Evolutionary conservation across 768 basidiomycete species (phyloP).

Genomic region (Strobilomyces dryophilus): DNA sequence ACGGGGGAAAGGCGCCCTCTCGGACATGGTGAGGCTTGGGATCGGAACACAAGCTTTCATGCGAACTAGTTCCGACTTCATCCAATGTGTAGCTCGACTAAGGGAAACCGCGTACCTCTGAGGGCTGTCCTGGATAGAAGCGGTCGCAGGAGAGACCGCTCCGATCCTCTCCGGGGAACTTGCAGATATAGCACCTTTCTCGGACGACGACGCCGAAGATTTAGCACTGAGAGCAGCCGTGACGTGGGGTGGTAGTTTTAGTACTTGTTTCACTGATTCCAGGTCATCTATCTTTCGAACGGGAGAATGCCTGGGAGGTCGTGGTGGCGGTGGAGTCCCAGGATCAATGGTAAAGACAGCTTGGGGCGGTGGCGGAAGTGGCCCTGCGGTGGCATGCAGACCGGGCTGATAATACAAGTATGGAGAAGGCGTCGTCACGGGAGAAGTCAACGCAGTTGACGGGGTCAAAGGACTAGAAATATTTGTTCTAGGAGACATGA

Average conservation of each 20-base stretch:
- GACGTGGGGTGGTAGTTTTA: slow-evolving; percentile 57
- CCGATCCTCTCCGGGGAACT: slow-evolving; percentile 23
- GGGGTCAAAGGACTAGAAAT: slow-evolving; percentile 23
- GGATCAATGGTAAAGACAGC: slow-evolving; percentile 47
- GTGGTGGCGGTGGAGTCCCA: slow-evolving; percentile 50
- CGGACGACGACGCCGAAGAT: slow-evolving; percentile 17
- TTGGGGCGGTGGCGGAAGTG: slow-evolving; percentile 66
- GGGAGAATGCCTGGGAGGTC: slow-evolving; percentile 61
- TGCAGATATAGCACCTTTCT: slow-evolving; percentile 22
- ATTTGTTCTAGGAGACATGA: slow-evolving; percentile 24
- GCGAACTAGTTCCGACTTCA: slow-evolving; percentile 6
- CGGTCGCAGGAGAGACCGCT: background rate
- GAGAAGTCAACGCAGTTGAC: slow-evolving; percentile 27
- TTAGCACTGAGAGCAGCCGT: slow-evolving; percentile 35
- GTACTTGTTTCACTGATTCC: slow-evolving; percentile 54
- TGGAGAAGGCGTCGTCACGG: slow-evolving; percentile 30
- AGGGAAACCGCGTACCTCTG: slow-evolving; percentile 15
- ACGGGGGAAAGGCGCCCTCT: slow-evolving; percentile 67
- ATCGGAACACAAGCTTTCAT: slow-evolving; percentile 22
- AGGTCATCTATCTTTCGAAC: slow-evolving; percentile 45
- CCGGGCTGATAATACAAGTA: slow-evolving; percentile 65
- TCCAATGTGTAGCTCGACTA: background rate
- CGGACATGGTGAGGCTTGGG: slow-evolving; percentile 35
- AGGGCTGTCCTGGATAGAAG: slow-evolving; percentile 9
- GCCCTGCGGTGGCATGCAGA: slow-evolving; percentile 67